Conservation (phyloP, 495 filamentous ascomycete genomes). For the Gamarada debralockiae region DNA sequence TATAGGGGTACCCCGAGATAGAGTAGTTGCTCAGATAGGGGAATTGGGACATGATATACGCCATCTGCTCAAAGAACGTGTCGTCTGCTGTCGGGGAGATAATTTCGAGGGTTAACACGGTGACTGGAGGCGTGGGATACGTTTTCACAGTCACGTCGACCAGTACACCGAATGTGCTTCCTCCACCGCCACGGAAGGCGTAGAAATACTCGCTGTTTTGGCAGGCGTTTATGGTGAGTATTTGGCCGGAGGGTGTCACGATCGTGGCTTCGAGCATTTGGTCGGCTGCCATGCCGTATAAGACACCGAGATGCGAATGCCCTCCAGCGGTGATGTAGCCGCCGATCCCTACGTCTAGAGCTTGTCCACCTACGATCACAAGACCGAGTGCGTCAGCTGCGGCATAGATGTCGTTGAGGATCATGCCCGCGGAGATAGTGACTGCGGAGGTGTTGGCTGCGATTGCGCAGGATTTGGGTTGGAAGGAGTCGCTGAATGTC, state of each 20-base stretch:
- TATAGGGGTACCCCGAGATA: conserved; percentile 33
- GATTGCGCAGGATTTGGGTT: conserved; percentile 30
- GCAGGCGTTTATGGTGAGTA: conserved; percentile 49
- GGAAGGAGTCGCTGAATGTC: conserved; percentile 27
- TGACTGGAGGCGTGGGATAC: conserved; percentile 11
- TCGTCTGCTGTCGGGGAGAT: conserved; percentile 2
- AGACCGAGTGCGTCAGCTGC: not conserved
- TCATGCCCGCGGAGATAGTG: conserved; percentile 32
- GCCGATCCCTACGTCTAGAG: conserved; percentile 19
- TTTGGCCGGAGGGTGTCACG: conserved; percentile 48
- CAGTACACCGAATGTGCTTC: conserved; percentile 60
- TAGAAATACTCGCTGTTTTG: conserved; percentile 60
- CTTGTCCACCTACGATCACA: not conserved
- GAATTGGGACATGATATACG: conserved; percentile 34
- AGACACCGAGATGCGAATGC: conserved; percentile 50
- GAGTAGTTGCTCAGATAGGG: conserved; percentile 32
- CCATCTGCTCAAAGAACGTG: conserved; percentile 28
- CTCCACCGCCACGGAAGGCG: conserved; percentile 64
- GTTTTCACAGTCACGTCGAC: conserved; percentile 47
- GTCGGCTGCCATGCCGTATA: conserved; percentile 59
- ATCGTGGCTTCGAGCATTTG: conserved; percentile 57
- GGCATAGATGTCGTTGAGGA: conserved; percentile 26
- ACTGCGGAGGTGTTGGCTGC: conserved; percentile 30
- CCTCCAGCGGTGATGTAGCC: conserved; percentile 60
- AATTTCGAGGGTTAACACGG: conserved; percentile 9